Evolutionary conservation across 1,139 yeast genomes (phyloP).

Genomic region (Yamadazyma sp.): DNA sequence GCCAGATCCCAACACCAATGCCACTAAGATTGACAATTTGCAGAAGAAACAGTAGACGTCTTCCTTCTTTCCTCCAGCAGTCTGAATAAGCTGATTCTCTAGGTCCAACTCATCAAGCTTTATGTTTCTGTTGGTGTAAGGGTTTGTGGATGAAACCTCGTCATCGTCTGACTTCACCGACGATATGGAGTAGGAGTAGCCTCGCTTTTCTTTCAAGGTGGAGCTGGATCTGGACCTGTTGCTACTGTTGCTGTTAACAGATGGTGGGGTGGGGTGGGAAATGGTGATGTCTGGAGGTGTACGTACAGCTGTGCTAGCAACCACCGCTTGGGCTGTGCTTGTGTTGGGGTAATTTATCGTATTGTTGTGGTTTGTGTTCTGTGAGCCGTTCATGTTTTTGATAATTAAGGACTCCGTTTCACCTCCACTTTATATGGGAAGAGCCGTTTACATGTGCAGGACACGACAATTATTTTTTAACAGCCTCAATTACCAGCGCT

Average conservation of each 20-base stretch:
- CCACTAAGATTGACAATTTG: slow-evolving; percentile 29
- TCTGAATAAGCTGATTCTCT: slow-evolving; percentile 38
- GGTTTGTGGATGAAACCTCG: slow-evolving; percentile 6
- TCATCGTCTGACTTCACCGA: slow-evolving; percentile 11
- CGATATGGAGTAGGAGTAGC: slow-evolving; percentile 10
- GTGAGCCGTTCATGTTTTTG: background rate
- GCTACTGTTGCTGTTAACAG: background rate
- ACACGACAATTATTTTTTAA: slow-evolving; percentile 4
- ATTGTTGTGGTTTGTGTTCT: background rate
- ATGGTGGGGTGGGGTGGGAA: background rate
- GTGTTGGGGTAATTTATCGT: background rate
- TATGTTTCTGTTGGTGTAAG: slow-evolving; percentile 11
- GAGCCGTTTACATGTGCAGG: slow-evolving; percentile 2
- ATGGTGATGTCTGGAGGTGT: background rate
- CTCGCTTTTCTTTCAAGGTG: slow-evolving; percentile 9
- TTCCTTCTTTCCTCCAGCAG: slow-evolving; percentile 42
- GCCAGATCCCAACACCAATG: slow-evolving; percentile 34
- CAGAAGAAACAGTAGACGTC: slow-evolving; percentile 33
- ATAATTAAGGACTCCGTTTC: background rate
- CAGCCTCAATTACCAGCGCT: too few species aligned
- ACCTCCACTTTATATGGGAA: slow-evolving; percentile 1
- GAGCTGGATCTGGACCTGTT: slow-evolving; percentile 12
- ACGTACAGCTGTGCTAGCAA: background rate
- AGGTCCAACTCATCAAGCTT: slow-evolving; percentile 33
- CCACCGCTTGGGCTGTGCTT: background rate